Percentiles rank a stretch among this genome's conserved stretches.
Evolutionary conservation across 352 stramenopile species (phyloP).

Genomic region (Halophytophthora batemanensis): DNA sequence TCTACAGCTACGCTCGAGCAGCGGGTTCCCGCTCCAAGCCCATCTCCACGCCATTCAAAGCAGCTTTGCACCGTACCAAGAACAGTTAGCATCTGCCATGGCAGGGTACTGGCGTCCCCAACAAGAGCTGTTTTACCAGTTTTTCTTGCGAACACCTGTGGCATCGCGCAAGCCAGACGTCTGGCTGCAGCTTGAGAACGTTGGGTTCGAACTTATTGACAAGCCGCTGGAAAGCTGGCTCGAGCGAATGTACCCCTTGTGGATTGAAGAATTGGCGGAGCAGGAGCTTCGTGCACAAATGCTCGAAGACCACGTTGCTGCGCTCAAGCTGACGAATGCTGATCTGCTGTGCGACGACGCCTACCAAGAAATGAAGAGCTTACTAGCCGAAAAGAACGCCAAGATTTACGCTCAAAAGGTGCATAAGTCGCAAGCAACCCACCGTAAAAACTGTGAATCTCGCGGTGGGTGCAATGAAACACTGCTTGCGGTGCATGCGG

Average conservation of each 20-base stretch:
- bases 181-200: constrained; percentile 48
- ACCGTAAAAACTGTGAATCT: constrained; percentile 1
- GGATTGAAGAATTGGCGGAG: constrained; percentile 67
- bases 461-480: constrained; percentile 7
- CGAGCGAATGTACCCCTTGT: constrained; percentile 63
- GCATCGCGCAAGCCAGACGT: constrained; percentile 29
- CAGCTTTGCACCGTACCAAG: constrained; percentile 30
- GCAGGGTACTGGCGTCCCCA: constrained; percentile 57
- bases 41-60: constrained; percentile 25
- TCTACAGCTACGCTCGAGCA: constrained; percentile 32
- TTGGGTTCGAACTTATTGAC: constrained; percentile 45
- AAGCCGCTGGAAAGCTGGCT: constrained; percentile 65
- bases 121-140: constrained; percentile 54
- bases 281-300: constrained; percentile 59
- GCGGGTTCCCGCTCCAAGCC: constrained; percentile 33
- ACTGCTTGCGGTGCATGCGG: constrained; percentile 31
- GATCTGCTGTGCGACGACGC: constrained; percentile 36
- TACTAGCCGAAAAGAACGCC: constrained; percentile 55
- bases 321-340: constrained; percentile 53
- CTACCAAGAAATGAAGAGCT: constrained; percentile 42
- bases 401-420: constrained; percentile 59
- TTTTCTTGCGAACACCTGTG: constrained; percentile 47
- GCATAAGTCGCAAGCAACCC: constrained; percentile 26
- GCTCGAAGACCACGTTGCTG: constrained; percentile 57
- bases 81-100: constrained; percentile 21